These are phyloP conservation scores for Sporobolomyces phaffii DNA, from an alignment of 768 basidiomycete genomes.

Conservation along the genomic window DNA sequence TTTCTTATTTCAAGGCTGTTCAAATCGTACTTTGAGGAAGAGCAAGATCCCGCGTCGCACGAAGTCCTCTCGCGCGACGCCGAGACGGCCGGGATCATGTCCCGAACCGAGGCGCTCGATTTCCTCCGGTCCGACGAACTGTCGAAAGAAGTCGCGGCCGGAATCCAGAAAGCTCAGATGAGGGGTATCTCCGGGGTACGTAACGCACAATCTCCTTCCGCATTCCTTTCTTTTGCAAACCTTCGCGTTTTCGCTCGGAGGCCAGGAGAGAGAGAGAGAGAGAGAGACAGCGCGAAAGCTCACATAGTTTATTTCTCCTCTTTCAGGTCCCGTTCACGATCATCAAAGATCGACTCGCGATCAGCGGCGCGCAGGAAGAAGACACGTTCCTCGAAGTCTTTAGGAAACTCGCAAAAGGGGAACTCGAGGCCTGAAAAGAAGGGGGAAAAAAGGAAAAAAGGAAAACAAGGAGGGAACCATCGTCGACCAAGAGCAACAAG, in stretches of 20 bases:
- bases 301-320: no score
- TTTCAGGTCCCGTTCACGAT: slow-evolving; percentile 67
- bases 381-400: slow-evolving; percentile 39
- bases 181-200: slow-evolving; percentile 56
- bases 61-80: slow-evolving; percentile 59
- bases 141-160: slow-evolving; percentile 58
- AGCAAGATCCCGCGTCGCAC: slow-evolving; percentile 59
- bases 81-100: slow-evolving; percentile 56
- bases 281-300: no score
- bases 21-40: slow-evolving; percentile 61
- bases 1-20: slow-evolving; percentile 42
- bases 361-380: slow-evolving; percentile 39
- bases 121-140: slow-evolving; percentile 66
- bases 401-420: slow-evolving; percentile 36
- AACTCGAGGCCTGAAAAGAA: slow-evolving; percentile 22
- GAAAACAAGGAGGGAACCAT: no score
- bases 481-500: no score
- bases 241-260: no score
- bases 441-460: no score
- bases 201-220: neutral
- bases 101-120: slow-evolving; percentile 55
- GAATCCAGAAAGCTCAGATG: slow-evolving; percentile 59
- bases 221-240: no score
- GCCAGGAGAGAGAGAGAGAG: no score
- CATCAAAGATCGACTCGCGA: slow-evolving; percentile 27